These are phyloP conservation scores for Leccinum pellstonianum DNA, from an alignment of 768 basidiomycete species.

Conservation along the genomic window DNA sequence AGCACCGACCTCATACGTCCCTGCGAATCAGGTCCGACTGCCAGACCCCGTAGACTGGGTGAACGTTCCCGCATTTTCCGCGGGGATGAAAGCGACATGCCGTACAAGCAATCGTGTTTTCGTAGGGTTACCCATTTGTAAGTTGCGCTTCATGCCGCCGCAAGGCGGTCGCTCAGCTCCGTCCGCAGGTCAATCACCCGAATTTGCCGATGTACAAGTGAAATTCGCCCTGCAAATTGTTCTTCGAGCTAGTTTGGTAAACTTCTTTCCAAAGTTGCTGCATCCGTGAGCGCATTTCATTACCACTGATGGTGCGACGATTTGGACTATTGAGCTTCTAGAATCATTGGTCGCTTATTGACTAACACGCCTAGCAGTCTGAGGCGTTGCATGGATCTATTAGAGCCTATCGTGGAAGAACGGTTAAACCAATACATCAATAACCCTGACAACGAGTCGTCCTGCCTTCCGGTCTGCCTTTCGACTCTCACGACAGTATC, in stretches of 20 bases:
- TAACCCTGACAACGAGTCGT: slow-evolving; percentile 19
- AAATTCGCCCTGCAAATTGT: slow-evolving; percentile 37
- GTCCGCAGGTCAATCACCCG: slow-evolving; percentile 35
- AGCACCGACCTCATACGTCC: slow-evolving; percentile 5
- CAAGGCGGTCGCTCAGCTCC: slow-evolving; percentile 9
- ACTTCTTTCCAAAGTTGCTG: slow-evolving; percentile 34
- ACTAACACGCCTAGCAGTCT: slow-evolving; percentile 34
- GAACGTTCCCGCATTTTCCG: slow-evolving; percentile 26
- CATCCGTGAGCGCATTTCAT: slow-evolving; percentile 31
- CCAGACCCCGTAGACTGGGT: slow-evolving; percentile 29
- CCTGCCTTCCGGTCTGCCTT: slow-evolving; percentile 34
- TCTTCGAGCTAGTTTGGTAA: slow-evolving; percentile 32
- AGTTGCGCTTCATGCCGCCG: slow-evolving; percentile 10
- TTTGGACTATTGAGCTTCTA: slow-evolving; percentile 19
- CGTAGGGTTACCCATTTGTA: slow-evolving; percentile 40
- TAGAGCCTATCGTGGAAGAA: slow-evolving; percentile 34
- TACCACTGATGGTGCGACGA: slow-evolving; percentile 8
- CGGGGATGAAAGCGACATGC: slow-evolving; percentile 33
- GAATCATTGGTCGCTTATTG: slow-evolving; percentile 33
- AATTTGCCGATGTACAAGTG: slow-evolving; percentile 35
- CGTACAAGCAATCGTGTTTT: slow-evolving; percentile 43
- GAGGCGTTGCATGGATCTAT: slow-evolving; percentile 28
- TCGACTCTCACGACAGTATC: background rate
- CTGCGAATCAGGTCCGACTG: slow-evolving; percentile 12
- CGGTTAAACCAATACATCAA: slow-evolving; percentile 31